These are phyloP conservation scores for Xylariaceae sp. DNA, from an alignment of 2,329 filamentous ascomycete species.

Conservation along the genomic window DNA sequence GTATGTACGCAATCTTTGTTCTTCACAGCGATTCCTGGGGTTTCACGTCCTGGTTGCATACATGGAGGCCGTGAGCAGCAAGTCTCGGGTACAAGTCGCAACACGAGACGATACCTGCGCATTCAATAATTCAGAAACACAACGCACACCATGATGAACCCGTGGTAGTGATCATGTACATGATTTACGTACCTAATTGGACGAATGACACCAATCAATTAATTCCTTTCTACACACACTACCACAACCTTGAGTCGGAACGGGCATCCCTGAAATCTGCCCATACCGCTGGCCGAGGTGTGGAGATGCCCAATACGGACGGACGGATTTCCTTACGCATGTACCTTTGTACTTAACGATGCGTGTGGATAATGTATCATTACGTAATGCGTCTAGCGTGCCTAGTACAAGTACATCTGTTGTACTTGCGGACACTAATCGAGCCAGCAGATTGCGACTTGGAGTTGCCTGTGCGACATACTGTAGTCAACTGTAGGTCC, in stretches of 20 bases:
- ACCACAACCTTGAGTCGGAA: background rate
- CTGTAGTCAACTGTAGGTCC: background rate
- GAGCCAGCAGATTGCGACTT: background rate
- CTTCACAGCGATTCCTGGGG: background rate
- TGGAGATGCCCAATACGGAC: too few species aligned
- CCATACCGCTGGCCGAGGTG: background rate
- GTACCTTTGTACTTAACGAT: background rate
- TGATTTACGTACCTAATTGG: background rate
- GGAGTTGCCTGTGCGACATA: conserved; percentile 7
- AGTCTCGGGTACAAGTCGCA: conserved; percentile 1
- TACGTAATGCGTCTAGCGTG: background rate
- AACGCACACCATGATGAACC: background rate
- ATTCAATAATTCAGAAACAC: background rate
- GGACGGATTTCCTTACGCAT: background rate
- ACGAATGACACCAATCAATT: background rate
- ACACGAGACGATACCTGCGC: background rate
- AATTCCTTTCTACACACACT: background rate
- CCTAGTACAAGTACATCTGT: background rate
- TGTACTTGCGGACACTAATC: background rate
- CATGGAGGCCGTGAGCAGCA: background rate
- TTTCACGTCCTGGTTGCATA: background rate
- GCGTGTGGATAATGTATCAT: background rate
- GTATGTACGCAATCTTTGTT: background rate
- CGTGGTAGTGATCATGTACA: background rate
- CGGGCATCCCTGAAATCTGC: background rate